Conservation (phyloP, 441 rosid species). For the Pelargonium fulgidum region DNA sequence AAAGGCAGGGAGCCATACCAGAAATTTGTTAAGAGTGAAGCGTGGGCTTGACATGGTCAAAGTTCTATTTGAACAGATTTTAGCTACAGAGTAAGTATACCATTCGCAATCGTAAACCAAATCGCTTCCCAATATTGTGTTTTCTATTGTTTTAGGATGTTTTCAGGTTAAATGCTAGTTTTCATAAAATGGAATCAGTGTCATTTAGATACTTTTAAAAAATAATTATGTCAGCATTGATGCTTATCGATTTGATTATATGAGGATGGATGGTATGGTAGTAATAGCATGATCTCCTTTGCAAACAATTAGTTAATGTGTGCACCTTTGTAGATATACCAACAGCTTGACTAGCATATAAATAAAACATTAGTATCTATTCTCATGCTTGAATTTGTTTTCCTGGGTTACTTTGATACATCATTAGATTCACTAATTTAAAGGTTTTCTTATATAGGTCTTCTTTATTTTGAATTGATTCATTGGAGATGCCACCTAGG, state of each 20-base stretch:
- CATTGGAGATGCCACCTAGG: too few species aligned
- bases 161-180: too few species aligned
- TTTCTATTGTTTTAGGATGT: background rate
- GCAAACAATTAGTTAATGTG: background rate
- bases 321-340: background rate
- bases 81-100: slow-evolving; percentile 55
- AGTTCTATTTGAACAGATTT: slow-evolving; percentile 70
- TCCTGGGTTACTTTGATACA: background rate
- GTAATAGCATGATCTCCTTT: background rate
- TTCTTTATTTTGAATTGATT: background rate
- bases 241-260: background rate
- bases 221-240: background rate
- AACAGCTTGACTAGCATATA: background rate
- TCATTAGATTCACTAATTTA: background rate
- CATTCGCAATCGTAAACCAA: background rate
- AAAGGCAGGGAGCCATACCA: slow-evolving; percentile 80
- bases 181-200: too few species aligned
- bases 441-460: background rate
- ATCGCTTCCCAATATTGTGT: background rate
- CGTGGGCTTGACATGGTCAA: slow-evolving; percentile 92
- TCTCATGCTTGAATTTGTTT: background rate
- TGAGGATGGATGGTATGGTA: background rate
- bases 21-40: slow-evolving; percentile 86
- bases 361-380: background rate
- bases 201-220: too few species aligned